Conservation (phyloP, 1,284 basidiomycete species). For the Pseudozyma hubeiensis region DNA sequence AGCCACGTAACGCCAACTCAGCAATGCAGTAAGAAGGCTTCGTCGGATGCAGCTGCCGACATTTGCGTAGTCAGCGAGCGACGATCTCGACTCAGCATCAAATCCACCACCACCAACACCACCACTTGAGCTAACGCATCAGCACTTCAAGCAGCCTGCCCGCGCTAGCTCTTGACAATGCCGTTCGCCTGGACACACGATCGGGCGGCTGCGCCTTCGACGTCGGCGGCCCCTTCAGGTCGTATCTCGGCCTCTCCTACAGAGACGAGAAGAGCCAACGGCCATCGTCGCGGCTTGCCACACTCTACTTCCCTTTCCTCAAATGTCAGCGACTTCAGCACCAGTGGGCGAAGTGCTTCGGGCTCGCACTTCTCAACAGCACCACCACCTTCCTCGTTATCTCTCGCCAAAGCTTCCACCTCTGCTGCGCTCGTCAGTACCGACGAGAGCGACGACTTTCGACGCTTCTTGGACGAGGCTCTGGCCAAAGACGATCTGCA, state of each 20-base stretch:
- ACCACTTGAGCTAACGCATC: background rate
- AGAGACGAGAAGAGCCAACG: constrained; percentile 4
- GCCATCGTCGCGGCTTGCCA: constrained; percentile 24
- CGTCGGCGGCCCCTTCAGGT: constrained; percentile 29
- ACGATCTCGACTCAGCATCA: constrained; percentile 1
- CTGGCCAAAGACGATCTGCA: constrained; percentile 21
- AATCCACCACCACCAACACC: background rate
- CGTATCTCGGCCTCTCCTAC: constrained; percentile 33
- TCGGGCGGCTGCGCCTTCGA: constrained; percentile 13
- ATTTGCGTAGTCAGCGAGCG: background rate
- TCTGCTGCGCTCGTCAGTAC: constrained; percentile 27
- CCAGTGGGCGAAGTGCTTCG: constrained; percentile 19
- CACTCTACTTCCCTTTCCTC: constrained; percentile 31
- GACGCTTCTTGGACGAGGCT: constrained; percentile 27
- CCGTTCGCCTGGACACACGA: constrained; percentile 28
- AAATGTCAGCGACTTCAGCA: constrained; percentile 24
- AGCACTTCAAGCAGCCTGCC: background rate
- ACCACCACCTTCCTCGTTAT: constrained; percentile 16
- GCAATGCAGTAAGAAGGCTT: background rate
- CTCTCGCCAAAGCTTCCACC: constrained; percentile 27
- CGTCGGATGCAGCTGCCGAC: background rate
- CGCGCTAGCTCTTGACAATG: constrained; percentile 7
- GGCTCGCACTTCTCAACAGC: constrained; percentile 3
- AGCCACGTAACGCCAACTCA: background rate
- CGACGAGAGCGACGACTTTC: constrained; percentile 41